Conservation (phyloP, 768 basidiomycete genomes). For the Collybiopsis luxurians region DNA sequence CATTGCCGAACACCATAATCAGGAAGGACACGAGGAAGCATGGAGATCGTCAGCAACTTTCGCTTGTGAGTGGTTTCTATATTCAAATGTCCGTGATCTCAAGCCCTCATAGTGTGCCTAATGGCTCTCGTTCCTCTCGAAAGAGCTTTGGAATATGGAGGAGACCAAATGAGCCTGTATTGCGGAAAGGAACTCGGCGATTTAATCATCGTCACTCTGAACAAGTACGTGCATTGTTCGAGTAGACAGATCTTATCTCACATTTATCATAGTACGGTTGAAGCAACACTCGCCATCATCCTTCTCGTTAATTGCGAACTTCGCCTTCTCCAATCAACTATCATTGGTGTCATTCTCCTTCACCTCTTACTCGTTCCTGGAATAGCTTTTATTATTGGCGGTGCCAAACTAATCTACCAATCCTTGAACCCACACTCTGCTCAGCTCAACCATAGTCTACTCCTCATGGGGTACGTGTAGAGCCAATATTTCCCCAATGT, state of each 20-base stretch:
- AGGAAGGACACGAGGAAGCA: slow-evolving; percentile 6
- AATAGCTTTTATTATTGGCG: slow-evolving; percentile 65
- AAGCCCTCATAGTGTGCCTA: slow-evolving; percentile 47
- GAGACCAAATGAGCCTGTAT: slow-evolving; percentile 39
- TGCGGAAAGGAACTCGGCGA: slow-evolving; percentile 64
- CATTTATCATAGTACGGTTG: slow-evolving; percentile 48
- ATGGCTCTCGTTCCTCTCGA: slow-evolving; percentile 66
- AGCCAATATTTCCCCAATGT: too few species aligned
- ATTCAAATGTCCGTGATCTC: neutral
- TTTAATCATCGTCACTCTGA: slow-evolving; percentile 57
- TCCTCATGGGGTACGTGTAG: slow-evolving; percentile 58
- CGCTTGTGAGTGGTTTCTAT: slow-evolving; percentile 26
- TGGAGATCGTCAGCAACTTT: slow-evolving; percentile 41
- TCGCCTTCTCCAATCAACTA: slow-evolving; percentile 15
- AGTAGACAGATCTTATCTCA: neutral
- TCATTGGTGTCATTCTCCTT: slow-evolving; percentile 59
- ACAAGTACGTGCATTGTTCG: slow-evolving; percentile 46
- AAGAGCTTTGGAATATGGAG: slow-evolving; percentile 60
- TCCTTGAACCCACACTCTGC: slow-evolving; percentile 62
- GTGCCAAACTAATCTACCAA: slow-evolving; percentile 62
- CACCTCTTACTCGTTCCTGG: slow-evolving; percentile 73
- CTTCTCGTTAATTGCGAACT: slow-evolving; percentile 62
- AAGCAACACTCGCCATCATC: slow-evolving; percentile 69
- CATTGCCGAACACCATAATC: neutral
- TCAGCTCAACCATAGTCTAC: slow-evolving; percentile 66